A percentile compares a stretch with the other conserved stretches of the same genome.
Evolutionary conservation across 352 stramenopile species (phyloP).

Genomic region (Phytophthora foliorum): DNA sequence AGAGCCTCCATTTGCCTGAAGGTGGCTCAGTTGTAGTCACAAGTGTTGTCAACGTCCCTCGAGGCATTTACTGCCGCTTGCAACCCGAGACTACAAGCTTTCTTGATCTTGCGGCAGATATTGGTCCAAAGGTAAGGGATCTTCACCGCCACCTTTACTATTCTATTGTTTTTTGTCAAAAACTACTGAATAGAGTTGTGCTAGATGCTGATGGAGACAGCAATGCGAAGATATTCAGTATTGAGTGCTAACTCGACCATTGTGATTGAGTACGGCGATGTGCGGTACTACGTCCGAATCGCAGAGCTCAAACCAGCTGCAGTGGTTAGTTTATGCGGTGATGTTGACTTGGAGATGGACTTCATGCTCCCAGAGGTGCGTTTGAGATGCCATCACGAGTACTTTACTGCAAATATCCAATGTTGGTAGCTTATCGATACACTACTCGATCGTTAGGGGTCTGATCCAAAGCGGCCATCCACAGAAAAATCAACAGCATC

Average conservation of each 20-base stretch:
- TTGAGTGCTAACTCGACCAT: conserved; percentile 62
- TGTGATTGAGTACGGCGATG: conserved; percentile 59
- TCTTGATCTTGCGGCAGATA: conserved; percentile 59
- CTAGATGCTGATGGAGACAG: conserved; percentile 65
- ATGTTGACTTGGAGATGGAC: conserved; percentile 74
- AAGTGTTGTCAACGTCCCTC: conserved; percentile 43
- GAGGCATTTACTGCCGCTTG: conserved; percentile 63
- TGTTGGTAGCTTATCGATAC: background rate
- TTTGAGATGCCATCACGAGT: background rate
- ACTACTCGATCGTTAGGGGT: conserved; percentile 7
- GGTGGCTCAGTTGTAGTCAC: conserved; percentile 48
- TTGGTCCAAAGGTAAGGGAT: conserved; percentile 62
- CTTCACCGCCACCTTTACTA: background rate
- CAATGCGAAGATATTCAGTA: conserved; percentile 65
- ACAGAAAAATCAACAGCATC: conserved; percentile 5
- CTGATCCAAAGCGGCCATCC: conserved; percentile 25
- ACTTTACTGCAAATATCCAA: background rate
- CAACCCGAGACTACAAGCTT: conserved; percentile 59
- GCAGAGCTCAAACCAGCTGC: conserved; percentile 58
- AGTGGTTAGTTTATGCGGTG: conserved; percentile 64
- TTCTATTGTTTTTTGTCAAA: background rate
- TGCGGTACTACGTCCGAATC: conserved; percentile 57
- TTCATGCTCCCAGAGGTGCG: conserved; percentile 54
- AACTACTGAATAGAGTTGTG: background rate
- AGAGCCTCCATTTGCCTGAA: conserved; percentile 57